Evolutionary conservation across 139 green algal species (phyloP).

Genomic region (Tetraselmis chui): DNA sequence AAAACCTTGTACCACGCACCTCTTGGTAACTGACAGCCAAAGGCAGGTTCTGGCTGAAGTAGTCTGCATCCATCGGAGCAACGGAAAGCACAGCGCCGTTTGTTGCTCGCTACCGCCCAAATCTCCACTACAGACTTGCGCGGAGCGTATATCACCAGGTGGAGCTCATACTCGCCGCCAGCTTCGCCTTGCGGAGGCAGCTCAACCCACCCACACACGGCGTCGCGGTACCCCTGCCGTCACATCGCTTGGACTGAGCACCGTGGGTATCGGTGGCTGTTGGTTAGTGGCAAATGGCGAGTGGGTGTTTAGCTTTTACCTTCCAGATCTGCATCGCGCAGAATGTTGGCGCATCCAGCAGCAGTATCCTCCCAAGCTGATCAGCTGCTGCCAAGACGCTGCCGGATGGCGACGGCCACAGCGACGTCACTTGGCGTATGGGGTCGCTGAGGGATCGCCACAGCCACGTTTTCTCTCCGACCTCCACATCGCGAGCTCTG

Average conservation of each 20-base stretch:
- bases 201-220: slow-evolving; percentile 53
- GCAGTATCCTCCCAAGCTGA: slow-evolving; percentile 49
- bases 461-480: background rate
- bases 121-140: background rate
- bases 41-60: background rate
- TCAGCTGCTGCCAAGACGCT: slow-evolving; percentile 37
- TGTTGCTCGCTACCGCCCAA: background rate
- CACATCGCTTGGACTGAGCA: background rate
- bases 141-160: background rate
- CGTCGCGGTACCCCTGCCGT: slow-evolving; percentile 54
- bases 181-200: background rate
- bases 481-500: background rate
- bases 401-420: background rate
- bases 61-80: background rate
- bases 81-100: background rate
- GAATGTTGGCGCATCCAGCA: slow-evolving; percentile 36
- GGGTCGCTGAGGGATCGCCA: background rate
- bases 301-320: slow-evolving; percentile 12
- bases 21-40: background rate
- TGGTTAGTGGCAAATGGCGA: background rate
- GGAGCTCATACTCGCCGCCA: background rate
- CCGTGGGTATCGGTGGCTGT: background rate
- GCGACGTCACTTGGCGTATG: background rate
- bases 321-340: slow-evolving; percentile 53
- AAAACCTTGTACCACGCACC: no score